Base-by-base conservation (phyloP, 441 rosid genomes). In the Rhodomyrtus psidioides region DNA sequence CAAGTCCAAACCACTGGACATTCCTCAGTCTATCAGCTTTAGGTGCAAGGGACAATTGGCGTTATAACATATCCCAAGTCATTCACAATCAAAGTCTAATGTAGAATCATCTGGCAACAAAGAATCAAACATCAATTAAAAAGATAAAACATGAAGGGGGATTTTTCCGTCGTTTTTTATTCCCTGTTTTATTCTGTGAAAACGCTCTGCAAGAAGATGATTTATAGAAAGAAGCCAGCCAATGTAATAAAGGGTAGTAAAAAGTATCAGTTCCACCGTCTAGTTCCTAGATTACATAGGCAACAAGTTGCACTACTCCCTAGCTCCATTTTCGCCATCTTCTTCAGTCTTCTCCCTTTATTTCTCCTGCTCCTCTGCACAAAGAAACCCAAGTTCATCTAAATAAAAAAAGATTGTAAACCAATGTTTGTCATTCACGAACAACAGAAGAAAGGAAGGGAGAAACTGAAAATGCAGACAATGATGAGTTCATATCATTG, bases 301-400 rank as follows among this genome's bases (percentile, higher is more conserved):
- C 51, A 39, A 39, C 16, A 70, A 21, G 17, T 70, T 10, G 26
- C 89, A 82, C 82, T 86, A 27, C 13, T 89, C 93, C 89, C 90
- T 95, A 13, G 53, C 60, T 28, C 76, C 85, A 85, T 90, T 82
- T 83, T 84, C 88, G 19, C 82, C 92, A 17, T 92, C 87, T 76
- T 85, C 93, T 89, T 93, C 97, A 23, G 90, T 90, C 59, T n/a
- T n/a, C n/a, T n/a, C n/a, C n/a, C n/a, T n/a, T n/a, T n/a, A n/a
- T n/a, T n/a, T n/a, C n/a, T n/a, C n/a, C n/a, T n/a, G n/a, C n/a
- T n/a, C n/a, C n/a, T n/a, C n/a, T n/a, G n/a, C n/a, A n/a, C n/a
- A n/a, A n/a, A n/a, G n/a, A n/a, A n/a, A n/a, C n/a, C n/a, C n/a
- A n/a, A n/a, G n/a, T n/a, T n/a, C n/a, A n/a, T n/a, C n/a, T n/a